Conservation (phyloP, 345 rosid species). For the Aquilaria yunnanensis region DNA sequence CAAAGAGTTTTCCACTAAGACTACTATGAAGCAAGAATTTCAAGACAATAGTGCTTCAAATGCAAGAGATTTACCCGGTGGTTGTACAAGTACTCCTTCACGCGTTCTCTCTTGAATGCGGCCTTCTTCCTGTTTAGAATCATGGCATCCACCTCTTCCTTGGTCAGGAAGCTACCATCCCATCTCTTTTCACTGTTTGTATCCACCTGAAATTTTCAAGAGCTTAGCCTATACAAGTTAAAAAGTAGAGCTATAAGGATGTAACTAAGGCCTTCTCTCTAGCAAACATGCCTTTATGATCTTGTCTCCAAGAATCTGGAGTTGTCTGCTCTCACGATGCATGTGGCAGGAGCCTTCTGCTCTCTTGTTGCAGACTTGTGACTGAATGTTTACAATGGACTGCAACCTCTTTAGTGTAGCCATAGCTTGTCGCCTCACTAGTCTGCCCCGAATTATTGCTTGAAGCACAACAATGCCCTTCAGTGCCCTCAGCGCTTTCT, state of each 20-base stretch:
- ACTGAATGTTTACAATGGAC: conserved; percentile 74
- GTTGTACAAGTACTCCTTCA: conserved; percentile 46
- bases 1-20: neutral
- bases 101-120: conserved; percentile 53
- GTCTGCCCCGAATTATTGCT: conserved; percentile 80
- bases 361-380: conserved; percentile 60
- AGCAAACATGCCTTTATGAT: conserved; percentile 35
- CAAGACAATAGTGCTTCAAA: neutral
- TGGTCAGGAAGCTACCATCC: conserved; percentile 79
- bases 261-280: too few species aligned
- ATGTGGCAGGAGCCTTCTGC: conserved; percentile 24
- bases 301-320: conserved; percentile 38
- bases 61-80: conserved; percentile 50
- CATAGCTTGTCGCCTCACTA: conserved; percentile 79
- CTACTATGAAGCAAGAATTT: conserved; percentile 2
- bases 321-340: conserved; percentile 36
- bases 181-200: conserved; percentile 59
- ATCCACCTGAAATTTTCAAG: conserved; percentile 48
- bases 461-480: conserved; percentile 93
- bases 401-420: conserved; percentile 76
- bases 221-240: neutral
- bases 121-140: conserved; percentile 72
- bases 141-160: conserved; percentile 64
- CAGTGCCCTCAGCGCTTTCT: conserved; percentile 81
- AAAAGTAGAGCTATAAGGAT: neutral